Evolutionary conservation across 768 basidiomycete species (phyloP).

Genomic region (Hypsizygus marmoreus): DNA sequence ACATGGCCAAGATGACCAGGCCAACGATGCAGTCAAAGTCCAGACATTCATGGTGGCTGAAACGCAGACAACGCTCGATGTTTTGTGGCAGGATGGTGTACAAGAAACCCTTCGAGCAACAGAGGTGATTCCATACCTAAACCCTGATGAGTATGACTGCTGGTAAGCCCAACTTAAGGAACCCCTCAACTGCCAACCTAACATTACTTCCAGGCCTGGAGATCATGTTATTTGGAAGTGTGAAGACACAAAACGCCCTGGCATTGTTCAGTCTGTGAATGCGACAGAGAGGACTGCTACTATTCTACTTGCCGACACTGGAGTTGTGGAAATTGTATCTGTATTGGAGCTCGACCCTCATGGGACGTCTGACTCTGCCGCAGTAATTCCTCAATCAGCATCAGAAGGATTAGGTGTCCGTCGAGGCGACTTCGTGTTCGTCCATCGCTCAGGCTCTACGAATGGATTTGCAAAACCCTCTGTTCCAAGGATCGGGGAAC

Average conservation of each 20-base stretch:
- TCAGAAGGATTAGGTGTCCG: constrained; percentile 76
- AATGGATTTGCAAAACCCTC: constrained; percentile 71
- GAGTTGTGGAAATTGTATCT: constrained; percentile 65
- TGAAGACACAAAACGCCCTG: constrained; percentile 66
- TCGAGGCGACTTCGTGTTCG: constrained; percentile 82
- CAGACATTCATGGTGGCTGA: constrained; percentile 65
- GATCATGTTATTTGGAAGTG: constrained; percentile 86
- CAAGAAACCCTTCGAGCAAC: constrained; percentile 61
- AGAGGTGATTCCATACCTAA: constrained; percentile 78
- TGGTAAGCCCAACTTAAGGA: constrained; percentile 53
- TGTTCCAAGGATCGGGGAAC: constrained; percentile 84
- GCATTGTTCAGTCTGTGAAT: constrained; percentile 79
- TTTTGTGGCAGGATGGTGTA: constrained; percentile 90
- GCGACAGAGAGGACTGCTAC: constrained; percentile 69
- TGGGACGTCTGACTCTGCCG: constrained; percentile 58
- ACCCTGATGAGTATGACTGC: constrained; percentile 90
- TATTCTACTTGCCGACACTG: constrained; percentile 59
- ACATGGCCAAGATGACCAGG: constrained; percentile 57
- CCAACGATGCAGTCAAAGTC: constrained; percentile 49
- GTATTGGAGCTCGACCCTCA: constrained; percentile 89
- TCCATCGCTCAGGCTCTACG: constrained; percentile 67
- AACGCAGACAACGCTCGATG: constrained; percentile 65
- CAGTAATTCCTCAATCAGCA: constrained; percentile 37
- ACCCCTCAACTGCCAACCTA: constrained; percentile 10
- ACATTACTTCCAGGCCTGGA: constrained; percentile 66